A percentile compares a stretch with the other conserved stretches of the same genome.
These are phyloP conservation scores for Lipomyces chichibuensis DNA, from an alignment of 805 yeast species.

Conservation along the genomic window DNA sequence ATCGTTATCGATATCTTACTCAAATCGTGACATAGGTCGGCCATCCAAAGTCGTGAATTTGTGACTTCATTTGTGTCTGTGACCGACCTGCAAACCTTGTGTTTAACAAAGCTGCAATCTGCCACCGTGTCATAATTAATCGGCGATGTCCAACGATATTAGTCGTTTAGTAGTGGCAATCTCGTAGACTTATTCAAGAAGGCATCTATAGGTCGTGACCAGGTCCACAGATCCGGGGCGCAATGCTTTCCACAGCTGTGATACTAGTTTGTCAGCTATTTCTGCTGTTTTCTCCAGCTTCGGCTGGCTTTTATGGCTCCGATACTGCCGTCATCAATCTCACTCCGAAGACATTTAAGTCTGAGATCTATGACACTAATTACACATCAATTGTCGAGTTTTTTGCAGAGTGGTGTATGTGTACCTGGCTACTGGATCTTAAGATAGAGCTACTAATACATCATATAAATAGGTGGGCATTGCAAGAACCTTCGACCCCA, in stretches of 20 bases:
- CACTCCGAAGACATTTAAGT: conserved; percentile 59
- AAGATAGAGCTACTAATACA: not conserved
- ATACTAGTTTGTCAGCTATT: not conserved
- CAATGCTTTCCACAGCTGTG: not conserved
- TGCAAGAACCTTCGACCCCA: conserved; percentile 73
- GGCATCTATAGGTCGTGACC: too few relatives aligned
- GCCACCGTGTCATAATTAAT: too few relatives aligned
- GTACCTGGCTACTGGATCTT: not conserved
- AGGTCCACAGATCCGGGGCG: not conserved
- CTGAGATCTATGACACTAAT: conserved; percentile 67
- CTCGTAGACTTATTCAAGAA: too few relatives aligned
- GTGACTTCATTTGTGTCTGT: too few relatives aligned
- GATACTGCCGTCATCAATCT: conserved; percentile 59
- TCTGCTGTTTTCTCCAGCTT: not conserved
- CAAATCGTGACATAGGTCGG: too few relatives aligned
- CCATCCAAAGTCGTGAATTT: too few relatives aligned
- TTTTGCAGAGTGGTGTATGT: conserved; percentile 83
- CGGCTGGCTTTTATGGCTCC: conserved; percentile 46
- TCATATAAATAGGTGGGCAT: conserved; percentile 62
- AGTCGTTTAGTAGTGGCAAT: too few relatives aligned
- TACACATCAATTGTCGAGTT: conserved; percentile 85
- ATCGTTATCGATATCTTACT: too few relatives aligned
- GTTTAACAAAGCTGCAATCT: too few relatives aligned
- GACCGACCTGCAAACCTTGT: too few relatives aligned
- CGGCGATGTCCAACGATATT: too few relatives aligned